Base-by-base conservation (phyloP, 2,329 filamentous ascomycete genomes). In the Colletotrichum acutatum region DNA sequence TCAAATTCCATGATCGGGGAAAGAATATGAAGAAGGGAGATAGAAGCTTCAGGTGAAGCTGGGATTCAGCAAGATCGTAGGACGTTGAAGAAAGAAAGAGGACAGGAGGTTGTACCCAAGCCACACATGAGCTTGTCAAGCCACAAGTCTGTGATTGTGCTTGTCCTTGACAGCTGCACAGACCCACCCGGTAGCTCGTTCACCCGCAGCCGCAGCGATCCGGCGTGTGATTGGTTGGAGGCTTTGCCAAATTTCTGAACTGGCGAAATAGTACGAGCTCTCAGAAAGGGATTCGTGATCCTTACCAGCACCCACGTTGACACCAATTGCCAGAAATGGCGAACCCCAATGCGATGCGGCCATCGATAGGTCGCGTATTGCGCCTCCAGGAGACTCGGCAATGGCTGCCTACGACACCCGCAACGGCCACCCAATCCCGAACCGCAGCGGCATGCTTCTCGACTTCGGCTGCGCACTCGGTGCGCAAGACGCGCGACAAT, bases 401-500 rank as follows among this genome's bases (percentile, higher is more conserved):
- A 37, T 65, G 57, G 61, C 42, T 74, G 24, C 57, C 67, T 22
- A 22, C 62, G 49, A 66, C 56, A 16, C 37, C 61, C 7, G 32
- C 56, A 37, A 30, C 52, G 22, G 30, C 56, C 30, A 19, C 64
- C 22, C 54, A 46, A 30, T 72, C 71, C 65, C 75, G 59, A 63
- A 26, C 52, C 52, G 32, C 71, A 26, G 71, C 70, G 9, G 78
- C 79, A 32, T 71, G 80, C 75, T 88, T 91, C 82, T 90, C 91
- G 62, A 92, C 90, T 71, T 88, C 89, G 64, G 83, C 83, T 75
- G 84, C 82, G 75, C 85, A 84, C 77, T 86, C 82, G 76, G 84
- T 85, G 78, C 84, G 85, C 82, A 85, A 84, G 79, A 87, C 85
- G 74, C 90, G 91, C 79, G 95, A 98, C 85, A 90, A 90, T 84